phyloP scores from a whole-genome alignment of 345 rosid species.

The Erodium maritimum region DNA sequence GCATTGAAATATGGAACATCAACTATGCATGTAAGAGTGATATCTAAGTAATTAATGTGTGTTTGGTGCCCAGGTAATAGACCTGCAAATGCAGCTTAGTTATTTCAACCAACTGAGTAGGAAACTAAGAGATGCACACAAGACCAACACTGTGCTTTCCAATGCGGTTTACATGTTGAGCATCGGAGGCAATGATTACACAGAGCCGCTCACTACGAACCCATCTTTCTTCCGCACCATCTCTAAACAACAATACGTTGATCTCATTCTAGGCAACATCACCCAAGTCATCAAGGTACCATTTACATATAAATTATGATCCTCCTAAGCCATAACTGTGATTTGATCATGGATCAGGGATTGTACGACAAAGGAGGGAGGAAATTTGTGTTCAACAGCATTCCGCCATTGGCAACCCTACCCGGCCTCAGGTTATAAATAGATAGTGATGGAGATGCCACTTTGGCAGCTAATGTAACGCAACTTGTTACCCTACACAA shows the following conservation, averaged over 20 bases:
- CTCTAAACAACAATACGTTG: constrained; percentile 9
- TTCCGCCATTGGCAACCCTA: constrained; percentile 13
- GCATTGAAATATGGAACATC: too few relatives aligned
- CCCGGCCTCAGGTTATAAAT: not conserved
- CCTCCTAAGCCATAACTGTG: not conserved
- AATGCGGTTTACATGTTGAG: constrained; percentile 12
- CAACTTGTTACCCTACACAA: constrained; percentile 11
- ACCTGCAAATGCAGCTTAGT: constrained; percentile 14
- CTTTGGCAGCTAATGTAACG: not conserved
- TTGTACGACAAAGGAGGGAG: constrained; percentile 16
- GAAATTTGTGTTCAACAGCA: constrained; percentile 14
- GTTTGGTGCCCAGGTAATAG: constrained; percentile 7
- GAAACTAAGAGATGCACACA: constrained; percentile 5
- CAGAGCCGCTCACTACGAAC: not conserved
- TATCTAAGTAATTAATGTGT: too few relatives aligned
- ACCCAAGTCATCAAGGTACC: constrained; percentile 13
- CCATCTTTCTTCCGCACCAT: not conserved
- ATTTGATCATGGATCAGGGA: constrained; percentile 10
- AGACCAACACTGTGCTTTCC: constrained; percentile 1
- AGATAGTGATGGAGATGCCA: not conserved
- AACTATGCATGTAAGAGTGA: too few relatives aligned
- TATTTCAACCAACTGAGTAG: constrained; percentile 12
- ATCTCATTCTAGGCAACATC: constrained; percentile 18
- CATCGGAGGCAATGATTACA: constrained; percentile 18
- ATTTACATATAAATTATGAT: not conserved